Base-by-base conservation (phyloP, 2,329 filamentous ascomycete genomes). In the Huntiella abstrusa region DNA sequence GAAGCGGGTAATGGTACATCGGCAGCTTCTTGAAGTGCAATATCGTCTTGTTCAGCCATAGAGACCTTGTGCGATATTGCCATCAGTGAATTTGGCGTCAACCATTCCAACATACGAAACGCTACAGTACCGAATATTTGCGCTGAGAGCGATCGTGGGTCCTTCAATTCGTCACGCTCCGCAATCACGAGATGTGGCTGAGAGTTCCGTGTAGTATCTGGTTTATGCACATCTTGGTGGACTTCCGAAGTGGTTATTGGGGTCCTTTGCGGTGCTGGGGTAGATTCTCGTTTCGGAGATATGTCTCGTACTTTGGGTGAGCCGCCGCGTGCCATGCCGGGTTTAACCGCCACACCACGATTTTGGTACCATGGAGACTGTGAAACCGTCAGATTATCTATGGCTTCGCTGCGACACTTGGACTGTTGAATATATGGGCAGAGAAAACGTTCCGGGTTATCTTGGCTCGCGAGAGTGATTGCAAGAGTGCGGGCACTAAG, bases 401-500 rank as follows among this genome's bases (percentile, higher is more conserved):
- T 53, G 6, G 68, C 63, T 19, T 67, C 64, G 4, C 68, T 64
- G 0, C 65, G 59, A 12, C 61, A 59, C 43, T 62, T 63, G 1
- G 65, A 59, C 4, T 61, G 58, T 40, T 61, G 60, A 12, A 75
- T 58, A 16, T 63, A 58, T 1, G 68, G 68, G 43, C 85, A 93
- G 0, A 93, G 64, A 2, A 73, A 75, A 49, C 64, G 68, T 51
- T 83, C 77, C 0, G 85, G 76, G 52, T 91, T 75, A 54, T 87
- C 81, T 56, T 85, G 77, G 55, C 80, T 83, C 7, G 85, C 83
- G 43, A 93, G 69, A 55, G 83, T 83, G 47, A 83, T 73, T 10
- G 86, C 86, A 32, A 94, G 63, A 1, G 82, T 83, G 55, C 84
- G 74, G 6, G 86, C 85, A 55, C 84, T 93, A 40, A 85, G 75